Base-by-base conservation (phyloP, 768 basidiomycete species). In the Amanita subjunquillea region DNA sequence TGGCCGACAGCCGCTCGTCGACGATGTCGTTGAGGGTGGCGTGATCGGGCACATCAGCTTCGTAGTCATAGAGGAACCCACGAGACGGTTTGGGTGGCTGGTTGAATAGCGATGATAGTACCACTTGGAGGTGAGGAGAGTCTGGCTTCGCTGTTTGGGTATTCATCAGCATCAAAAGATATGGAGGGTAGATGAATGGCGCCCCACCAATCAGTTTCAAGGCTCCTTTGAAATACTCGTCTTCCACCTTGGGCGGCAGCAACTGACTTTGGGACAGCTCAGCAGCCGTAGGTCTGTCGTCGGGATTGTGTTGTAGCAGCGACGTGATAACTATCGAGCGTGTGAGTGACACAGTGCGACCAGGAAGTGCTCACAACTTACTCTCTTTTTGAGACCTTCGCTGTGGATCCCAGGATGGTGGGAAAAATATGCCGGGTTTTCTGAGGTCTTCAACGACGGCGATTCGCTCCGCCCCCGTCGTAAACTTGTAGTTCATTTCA, bases 401-500 rank as follows among this genome's bases (percentile, higher is more conserved):
- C 43, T 73, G 74, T 7, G 69, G 59, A 51, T 83, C 78, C 91
- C 92, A 97, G 4, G 70, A 72, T 2, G 65, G 54, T n/a, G 93
- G 93, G 59, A 96, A 93, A 48, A 77, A 72, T 23, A 94, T 79
- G 13, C 75, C 69, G 0, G 83, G 83, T 59, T 80, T 83, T 23
- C 94, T 72, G 27, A 96, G 62, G 47, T 84, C 80, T 58, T 88
- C 87, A 0, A 97, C 75, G 20, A 93, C 91, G 1, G 77, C 81
- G 37, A 88, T 87, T 20, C 93, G 82, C 61, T 97, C 93, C 17
- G 87, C 76, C 1, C 80, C 83, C 0, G 93, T 96, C 9, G 78
- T 70, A 67, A 96, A 91, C 15, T 71, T 60, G 66, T 85, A 90
- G 65, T 91, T 93, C 92, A 96, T 95, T 70, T 97, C 94, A 61